Percentiles rank a stretch among this genome's conserved stretches.
These are phyloP conservation scores for Scolecobasidium constrictum DNA, from an alignment of 2,329 filamentous ascomycete species.

Conservation along the genomic window DNA sequence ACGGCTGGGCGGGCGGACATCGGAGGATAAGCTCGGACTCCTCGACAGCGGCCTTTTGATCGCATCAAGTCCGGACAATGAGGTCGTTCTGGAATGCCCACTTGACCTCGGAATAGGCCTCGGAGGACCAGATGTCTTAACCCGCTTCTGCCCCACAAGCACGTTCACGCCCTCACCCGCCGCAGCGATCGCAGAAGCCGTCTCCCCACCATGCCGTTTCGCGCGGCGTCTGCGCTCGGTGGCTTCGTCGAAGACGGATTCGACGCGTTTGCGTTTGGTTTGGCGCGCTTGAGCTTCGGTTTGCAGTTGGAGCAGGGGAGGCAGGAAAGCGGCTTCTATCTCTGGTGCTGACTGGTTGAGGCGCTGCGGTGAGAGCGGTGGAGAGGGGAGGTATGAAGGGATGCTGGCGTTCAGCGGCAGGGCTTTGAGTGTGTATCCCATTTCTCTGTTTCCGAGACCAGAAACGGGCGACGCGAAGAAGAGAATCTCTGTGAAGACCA, in stretches of 20 bases:
- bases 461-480: constrained; percentile 29
- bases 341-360: no score
- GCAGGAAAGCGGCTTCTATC: constrained; percentile 18
- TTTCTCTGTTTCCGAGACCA: constrained; percentile 15
- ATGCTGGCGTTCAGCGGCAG: constrained; percentile 33
- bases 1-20: constrained; percentile 1
- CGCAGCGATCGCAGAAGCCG: constrained; percentile 31
- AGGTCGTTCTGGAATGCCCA: no score
- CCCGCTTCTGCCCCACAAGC: constrained; percentile 19
- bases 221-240: constrained; percentile 31
- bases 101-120: no score
- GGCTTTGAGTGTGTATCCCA: constrained; percentile 28
- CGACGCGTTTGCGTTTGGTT: constrained; percentile 29
- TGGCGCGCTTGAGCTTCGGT: constrained; percentile 15
- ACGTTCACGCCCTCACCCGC: constrained; percentile 18
- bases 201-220: constrained; percentile 30
- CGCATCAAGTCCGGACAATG: no score
- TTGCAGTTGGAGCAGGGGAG: constrained; percentile 16
- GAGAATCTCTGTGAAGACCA: constrained; percentile 28
- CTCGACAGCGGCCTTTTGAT: constrained; percentile 2
- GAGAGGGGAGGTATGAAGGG: constrained; percentile 18
- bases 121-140: constrained; percentile 17
- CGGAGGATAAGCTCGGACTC: constrained; percentile 6
- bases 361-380: constrained; percentile 10
- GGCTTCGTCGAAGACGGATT: constrained; percentile 37